Evolutionary conservation across 768 basidiomycete species (phyloP), one percentile per base, ranked within the genome.

Genomic region (Xanthoconium stramineum): DNA sequence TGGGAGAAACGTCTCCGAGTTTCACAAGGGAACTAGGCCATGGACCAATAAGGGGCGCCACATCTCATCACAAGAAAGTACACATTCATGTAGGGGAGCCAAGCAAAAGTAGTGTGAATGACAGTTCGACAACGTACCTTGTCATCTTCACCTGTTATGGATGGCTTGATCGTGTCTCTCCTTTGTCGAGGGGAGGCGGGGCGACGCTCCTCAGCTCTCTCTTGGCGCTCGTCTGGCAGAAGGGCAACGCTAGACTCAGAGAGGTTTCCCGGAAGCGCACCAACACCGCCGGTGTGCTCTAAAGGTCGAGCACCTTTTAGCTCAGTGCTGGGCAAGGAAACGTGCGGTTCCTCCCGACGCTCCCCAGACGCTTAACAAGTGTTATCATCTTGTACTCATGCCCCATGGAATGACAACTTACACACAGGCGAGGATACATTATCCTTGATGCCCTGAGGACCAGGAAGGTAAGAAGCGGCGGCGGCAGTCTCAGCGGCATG

Each of bases 171-270:
- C 2, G 63, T 59, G 39, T 55, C 65, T 38, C 60, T 65, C 45
- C 54, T 67, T 52, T 56, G 58, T 32, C 49, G 55, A 47, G 54
- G 55, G 10, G 56, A 47, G 35, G 36, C 15, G 1, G 38, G 6
- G 13, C n/a, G 59, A 32, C 28, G 37, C 28, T 55, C 57, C 24
- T 55, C 50, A 3, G 15, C 33, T 2, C 44, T 53, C 30, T 66
- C 62, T 55, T 57, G 39, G 17, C 77, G 71, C 51, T 83, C 80
- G 13, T 82, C 77, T 4, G 83, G 83, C 1, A 82, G 65, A 44
- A 74, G 71, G 5, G 80, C 78, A 11, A 83, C 79, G 6, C 73
- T 75, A 10, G 72, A 65, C 59, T 84, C 82, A 20, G 70, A 72
- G 13, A 66, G 53, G 30, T 67, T 68, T 13, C 81, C 83, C 0